phyloP scores from a whole-genome alignment of 2,329 filamentous ascomycete species.

The Didymella exigua region DNA sequence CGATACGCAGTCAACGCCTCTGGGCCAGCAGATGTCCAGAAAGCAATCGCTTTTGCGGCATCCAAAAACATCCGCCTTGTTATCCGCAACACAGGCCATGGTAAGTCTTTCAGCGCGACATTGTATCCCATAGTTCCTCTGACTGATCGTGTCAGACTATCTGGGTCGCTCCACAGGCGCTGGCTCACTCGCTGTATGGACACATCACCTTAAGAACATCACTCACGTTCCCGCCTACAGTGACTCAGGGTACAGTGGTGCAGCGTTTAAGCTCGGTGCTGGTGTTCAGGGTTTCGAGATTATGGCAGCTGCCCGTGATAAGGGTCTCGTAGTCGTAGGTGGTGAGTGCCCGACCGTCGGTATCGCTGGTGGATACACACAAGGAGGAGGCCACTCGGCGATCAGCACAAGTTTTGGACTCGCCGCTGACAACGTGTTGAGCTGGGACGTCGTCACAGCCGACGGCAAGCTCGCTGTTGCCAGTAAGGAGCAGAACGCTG shows the following conservation, averaged over 20 bases:
- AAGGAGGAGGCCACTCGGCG: constrained; percentile 56
- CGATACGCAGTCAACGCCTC: constrained; percentile 28
- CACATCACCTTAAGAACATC: constrained; percentile 26
- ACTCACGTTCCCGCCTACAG: constrained; percentile 13
- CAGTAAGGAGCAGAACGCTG: constrained; percentile 20
- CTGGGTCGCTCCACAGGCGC: constrained; percentile 20
- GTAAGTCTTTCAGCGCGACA: not conserved
- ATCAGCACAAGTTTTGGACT: constrained; percentile 53
- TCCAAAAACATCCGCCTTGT: constrained; percentile 35
- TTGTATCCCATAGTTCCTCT: not conserved
- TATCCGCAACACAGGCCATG: constrained; percentile 39
- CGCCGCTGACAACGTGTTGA: constrained; percentile 31
- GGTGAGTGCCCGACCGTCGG: constrained; percentile 53
- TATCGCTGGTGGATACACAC: constrained; percentile 38
- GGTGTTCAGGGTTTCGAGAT: constrained; percentile 34
- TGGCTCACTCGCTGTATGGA: constrained; percentile 24
- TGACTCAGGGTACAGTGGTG: constrained; percentile 1
- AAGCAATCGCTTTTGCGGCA: constrained; percentile 28
- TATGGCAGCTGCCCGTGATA: constrained; percentile 24
- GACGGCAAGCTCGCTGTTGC: constrained; percentile 26
- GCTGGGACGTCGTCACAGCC: constrained; percentile 33
- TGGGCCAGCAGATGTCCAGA: constrained; percentile 19
- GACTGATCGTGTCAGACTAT: constrained; percentile 17
- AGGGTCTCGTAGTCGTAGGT: constrained; percentile 25
- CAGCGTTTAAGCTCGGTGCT: constrained; percentile 33